These are phyloP conservation scores for Aciculoconidium aculeatum DNA, from an alignment of 805 yeast genomes.

Conservation along the genomic window DNA sequence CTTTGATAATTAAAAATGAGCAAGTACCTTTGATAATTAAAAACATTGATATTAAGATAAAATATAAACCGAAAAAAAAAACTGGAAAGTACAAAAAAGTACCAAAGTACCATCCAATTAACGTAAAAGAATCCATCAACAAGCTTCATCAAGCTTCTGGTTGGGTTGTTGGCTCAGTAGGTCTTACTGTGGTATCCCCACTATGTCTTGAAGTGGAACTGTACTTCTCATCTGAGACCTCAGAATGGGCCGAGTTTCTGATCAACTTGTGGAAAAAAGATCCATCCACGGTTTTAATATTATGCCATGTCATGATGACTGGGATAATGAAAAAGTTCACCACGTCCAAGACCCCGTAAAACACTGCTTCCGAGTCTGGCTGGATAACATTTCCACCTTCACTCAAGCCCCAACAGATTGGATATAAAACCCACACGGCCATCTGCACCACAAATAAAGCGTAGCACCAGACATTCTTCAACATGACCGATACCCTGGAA, in stretches of 20 bases:
- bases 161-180: slow-evolving; percentile 5
- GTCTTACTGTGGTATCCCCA: slow-evolving; percentile 42
- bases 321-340: slow-evolving; percentile 40
- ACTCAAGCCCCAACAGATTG: slow-evolving; percentile 46
- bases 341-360: slow-evolving; percentile 55
- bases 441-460: slow-evolving; percentile 20
- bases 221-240: slow-evolving; percentile 14
- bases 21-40: no score
- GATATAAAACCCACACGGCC: slow-evolving; percentile 44
- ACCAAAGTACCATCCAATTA: no score
- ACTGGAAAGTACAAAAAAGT: no score
- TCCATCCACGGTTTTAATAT: slow-evolving; percentile 21
- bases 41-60: no score
- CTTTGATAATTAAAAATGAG: no score
- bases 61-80: no score
- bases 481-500: slow-evolving; percentile 3
- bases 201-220: slow-evolving; percentile 35
- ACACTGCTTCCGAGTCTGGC: slow-evolving; percentile 54
- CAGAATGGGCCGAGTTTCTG: slow-evolving; percentile 6
- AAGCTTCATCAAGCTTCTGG: slow-evolving; percentile 1
- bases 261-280: slow-evolving; percentile 18
- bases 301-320: slow-evolving; percentile 25
- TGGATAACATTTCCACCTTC: slow-evolving; percentile 61
- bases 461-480: slow-evolving; percentile 2
- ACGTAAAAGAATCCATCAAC: no score